Evolutionary conservation across 768 basidiomycete species (phyloP), one percentile per base, ranked within the genome.

Genomic region (Lactarius vividus): DNA sequence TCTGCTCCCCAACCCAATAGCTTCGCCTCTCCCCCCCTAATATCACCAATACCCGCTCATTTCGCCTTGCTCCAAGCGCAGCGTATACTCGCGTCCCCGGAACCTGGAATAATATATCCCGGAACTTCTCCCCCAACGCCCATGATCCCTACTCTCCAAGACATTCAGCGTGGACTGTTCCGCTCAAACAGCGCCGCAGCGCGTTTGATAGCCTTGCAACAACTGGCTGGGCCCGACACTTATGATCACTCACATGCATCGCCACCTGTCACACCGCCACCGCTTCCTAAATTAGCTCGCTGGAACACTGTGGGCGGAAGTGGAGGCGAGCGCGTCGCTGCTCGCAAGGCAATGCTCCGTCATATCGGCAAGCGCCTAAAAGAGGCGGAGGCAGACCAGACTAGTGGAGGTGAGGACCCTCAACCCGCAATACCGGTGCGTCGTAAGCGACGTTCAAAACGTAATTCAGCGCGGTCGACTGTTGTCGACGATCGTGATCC

Each of bases 171-270:
- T 20, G 88, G 89, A 18, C 83, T 97, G 3, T 88, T 92, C 72
- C 88, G 95, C 23, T 96, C 95, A 2, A 95, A 96, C 74, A 96
- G 94, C 72, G 92, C 86, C 13, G 82, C 91, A n/a, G 91, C 89
- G 26, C 83, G 89, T 56, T 83, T 85, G 71, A 79, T 86, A 75
- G 94, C 94, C 4, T 85, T 96, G 85, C 86, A 87, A 68, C 95
- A 94, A 74, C 80, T 97, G 62, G 94, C 89, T 1, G 90, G 88
- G 31, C 81, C 82, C 57, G 89, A 91, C 67, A 78, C 81, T 5
- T 84, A 85, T 67, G 88, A 89, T 65, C 79, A 78, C 15, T 71
- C 76, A 1, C 77, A 84, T 55, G 81, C 85, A 28, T 84, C 88
- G 11, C 79, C 83, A 16, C 57, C 73, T 23, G 66, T 71, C 1